A percentile compares a stretch with the other conserved stretches of the same genome.
Conservation (phyloP, 2,329 filamentous ascomycete species). For the Cladobotryum mycophilum region DNA sequence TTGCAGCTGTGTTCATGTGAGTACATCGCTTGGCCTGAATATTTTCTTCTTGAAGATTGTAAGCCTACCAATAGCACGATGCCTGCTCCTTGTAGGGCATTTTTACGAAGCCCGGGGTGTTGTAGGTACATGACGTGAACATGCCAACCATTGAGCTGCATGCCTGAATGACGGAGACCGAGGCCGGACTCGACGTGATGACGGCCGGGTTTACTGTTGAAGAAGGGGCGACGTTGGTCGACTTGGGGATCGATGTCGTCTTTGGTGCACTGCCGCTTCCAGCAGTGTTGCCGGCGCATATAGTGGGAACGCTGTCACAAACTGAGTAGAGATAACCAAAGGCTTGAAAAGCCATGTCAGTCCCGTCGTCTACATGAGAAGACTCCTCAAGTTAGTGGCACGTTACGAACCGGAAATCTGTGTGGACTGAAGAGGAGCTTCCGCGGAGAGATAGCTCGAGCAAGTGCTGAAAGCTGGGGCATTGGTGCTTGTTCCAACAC, state of each 20-base stretch:
- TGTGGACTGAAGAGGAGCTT: constrained; percentile 16
- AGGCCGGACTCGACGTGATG: background rate
- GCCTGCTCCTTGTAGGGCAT: constrained; percentile 23
- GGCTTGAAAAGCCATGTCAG: constrained; percentile 13
- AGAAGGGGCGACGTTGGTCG: background rate
- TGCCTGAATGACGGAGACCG: background rate
- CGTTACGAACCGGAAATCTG: constrained; percentile 21
- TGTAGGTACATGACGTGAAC: constrained; percentile 20
- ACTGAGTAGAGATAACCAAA: constrained; percentile 21
- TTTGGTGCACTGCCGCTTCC: background rate
- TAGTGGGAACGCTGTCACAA: constrained; percentile 12
- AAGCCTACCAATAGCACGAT: constrained; percentile 27
- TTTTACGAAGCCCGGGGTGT: constrained; percentile 20
- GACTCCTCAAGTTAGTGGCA: background rate
- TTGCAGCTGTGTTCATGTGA: constrained; percentile 19
- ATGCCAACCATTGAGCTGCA: constrained; percentile 20
- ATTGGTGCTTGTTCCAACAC: constrained; percentile 15
- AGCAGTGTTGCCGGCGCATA: background rate
- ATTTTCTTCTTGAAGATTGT: background rate
- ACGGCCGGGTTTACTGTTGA: background rate
- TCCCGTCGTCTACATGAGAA: background rate
- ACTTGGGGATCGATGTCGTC: constrained; percentile 1
- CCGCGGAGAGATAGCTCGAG: constrained; percentile 22
- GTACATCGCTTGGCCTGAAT: background rate
- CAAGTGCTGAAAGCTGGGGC: constrained; percentile 23